Conservation (phyloP, 257 asterid species). For the Knoxia roxburghii region DNA sequence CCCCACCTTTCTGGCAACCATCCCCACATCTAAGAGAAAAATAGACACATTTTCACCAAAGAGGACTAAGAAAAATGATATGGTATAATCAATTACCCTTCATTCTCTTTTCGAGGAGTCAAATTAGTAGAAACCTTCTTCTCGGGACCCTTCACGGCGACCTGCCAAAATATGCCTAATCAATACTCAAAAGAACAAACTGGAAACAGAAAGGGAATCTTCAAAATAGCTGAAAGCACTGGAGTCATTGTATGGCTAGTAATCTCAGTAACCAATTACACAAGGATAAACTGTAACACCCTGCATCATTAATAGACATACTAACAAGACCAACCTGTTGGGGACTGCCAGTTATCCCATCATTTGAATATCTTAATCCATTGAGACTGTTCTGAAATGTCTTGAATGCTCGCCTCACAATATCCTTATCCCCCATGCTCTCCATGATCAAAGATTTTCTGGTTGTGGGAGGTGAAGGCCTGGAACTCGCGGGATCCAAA, state of each 20-base stretch:
- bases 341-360: conserved; percentile 33
- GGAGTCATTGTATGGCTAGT: not conserved
- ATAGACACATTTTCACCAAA: not conserved
- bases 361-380: conserved; percentile 31
- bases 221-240: not conserved
- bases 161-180: conserved; percentile 32
- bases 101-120: conserved; percentile 46
- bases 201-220: not conserved
- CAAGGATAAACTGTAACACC: not conserved
- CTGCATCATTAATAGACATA: conserved; percentile 1
- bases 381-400: conserved; percentile 58
- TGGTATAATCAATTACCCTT: conserved; percentile 40
- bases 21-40: not conserved
- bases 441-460: conserved; percentile 90
- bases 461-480: conserved; percentile 32
- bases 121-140: conserved; percentile 37
- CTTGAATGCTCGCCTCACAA: conserved; percentile 79
- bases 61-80: not conserved
- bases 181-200: not conserved
- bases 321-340: conserved; percentile 37
- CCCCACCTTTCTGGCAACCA: too few relatives aligned
- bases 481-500: conserved; percentile 50
- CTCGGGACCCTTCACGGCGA: conserved; percentile 30
- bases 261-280: not conserved
- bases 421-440: conserved; percentile 95